Conservation (phyloP, 169 alveolate species). For the Cryptosporidium bovis region DNA sequence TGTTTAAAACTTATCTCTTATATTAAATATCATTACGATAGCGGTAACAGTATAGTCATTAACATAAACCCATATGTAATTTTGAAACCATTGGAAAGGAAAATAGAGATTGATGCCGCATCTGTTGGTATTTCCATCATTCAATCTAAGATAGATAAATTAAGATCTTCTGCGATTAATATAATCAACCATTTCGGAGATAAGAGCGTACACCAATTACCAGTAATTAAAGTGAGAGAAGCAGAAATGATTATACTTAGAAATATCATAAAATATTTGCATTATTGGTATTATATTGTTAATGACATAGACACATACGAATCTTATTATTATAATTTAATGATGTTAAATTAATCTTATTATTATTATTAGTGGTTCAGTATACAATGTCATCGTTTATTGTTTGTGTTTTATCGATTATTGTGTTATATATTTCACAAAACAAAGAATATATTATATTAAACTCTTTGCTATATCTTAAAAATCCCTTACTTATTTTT, state of each 20-base stretch:
- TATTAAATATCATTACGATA: slow-evolving; percentile 7
- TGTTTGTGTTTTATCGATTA: neutral
- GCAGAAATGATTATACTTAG: slow-evolving; percentile 68
- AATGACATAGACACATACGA: slow-evolving; percentile 66
- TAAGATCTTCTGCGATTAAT: slow-evolving; percentile 53
- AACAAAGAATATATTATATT: slow-evolving; percentile 38
- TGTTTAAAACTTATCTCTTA: slow-evolving; percentile 52
- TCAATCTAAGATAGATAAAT: slow-evolving; percentile 53
- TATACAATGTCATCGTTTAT: neutral
- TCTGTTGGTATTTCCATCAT: slow-evolving; percentile 62
- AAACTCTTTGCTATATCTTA: slow-evolving; percentile 17
- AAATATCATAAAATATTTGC: slow-evolving; percentile 46
- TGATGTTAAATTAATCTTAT: neutral
- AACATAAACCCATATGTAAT: slow-evolving; percentile 38
- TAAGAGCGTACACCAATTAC: slow-evolving; percentile 42
- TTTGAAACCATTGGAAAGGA: slow-evolving; percentile 35
- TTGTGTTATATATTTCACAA: slow-evolving; percentile 29
- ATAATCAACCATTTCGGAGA: slow-evolving; percentile 57
- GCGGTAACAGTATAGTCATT: neutral
- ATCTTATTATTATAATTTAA: slow-evolving; percentile 54
- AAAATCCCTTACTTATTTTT: neutral
- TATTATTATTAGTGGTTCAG: neutral
- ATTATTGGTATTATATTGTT: slow-evolving; percentile 72
- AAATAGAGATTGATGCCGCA: slow-evolving; percentile 67
- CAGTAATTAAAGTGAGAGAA: slow-evolving; percentile 70